phyloP scores from a whole-genome alignment of 164 flowering plant species.

The Amborella trichopoda region DNA sequence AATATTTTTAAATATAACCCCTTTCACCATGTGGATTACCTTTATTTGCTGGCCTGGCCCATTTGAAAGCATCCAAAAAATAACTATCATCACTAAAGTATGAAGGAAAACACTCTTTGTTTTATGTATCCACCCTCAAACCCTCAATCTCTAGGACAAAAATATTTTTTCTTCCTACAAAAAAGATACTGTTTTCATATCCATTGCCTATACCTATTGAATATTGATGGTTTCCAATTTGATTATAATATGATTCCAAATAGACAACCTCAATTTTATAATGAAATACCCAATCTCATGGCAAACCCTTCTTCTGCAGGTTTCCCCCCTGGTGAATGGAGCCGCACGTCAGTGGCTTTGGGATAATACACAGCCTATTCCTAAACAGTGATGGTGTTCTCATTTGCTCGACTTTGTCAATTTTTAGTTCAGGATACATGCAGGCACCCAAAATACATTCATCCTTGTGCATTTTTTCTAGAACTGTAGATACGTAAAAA shows the following conservation, averaged over 20 bases:
- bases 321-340: conserved; percentile 73
- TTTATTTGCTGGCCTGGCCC: background rate
- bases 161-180: background rate
- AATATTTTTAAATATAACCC: background rate
- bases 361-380: conserved; percentile 68
- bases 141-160: background rate
- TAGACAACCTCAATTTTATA: background rate
- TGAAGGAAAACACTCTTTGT: background rate
- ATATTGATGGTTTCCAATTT: background rate
- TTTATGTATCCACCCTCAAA: background rate
- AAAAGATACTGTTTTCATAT: background rate
- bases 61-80: too few species aligned
- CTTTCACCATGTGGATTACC: background rate
- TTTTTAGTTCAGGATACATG: too few species aligned
- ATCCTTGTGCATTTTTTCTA: too few species aligned
- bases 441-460: too few species aligned
- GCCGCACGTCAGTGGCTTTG: conserved; percentile 74
- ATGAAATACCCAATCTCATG: background rate
- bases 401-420: background rate
- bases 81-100: too few species aligned
- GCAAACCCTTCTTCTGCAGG: conserved; percentile 28
- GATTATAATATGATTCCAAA: background rate
- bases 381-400: conserved; percentile 11
- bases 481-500: too few species aligned
- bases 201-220: background rate